These are phyloP conservation scores for Flaveria bidentis DNA, from an alignment of 129 eudicot species.

Conservation along the genomic window DNA sequence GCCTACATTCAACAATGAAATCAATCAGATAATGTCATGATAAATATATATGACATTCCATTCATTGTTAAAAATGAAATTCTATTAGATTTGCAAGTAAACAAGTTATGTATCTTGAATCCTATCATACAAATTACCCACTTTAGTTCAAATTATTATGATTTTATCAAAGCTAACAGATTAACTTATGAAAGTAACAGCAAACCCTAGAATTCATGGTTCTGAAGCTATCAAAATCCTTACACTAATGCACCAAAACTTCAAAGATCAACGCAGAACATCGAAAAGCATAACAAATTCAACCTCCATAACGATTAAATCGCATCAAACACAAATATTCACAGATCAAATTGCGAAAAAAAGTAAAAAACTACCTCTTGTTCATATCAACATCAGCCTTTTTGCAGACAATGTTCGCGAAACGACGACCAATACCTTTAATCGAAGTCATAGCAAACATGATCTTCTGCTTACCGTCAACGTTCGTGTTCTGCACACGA, in stretches of 20 bases:
- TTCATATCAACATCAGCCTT: slow-evolving; percentile 12
- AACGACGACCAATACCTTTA: slow-evolving; percentile 23
- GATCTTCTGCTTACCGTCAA: slow-evolving; percentile 15
- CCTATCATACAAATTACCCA: background rate
- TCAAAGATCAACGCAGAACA: background rate
- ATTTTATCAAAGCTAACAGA: background rate
- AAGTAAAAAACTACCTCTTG: slow-evolving; percentile 9
- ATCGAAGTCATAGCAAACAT: slow-evolving; percentile 20
- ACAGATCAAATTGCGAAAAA: background rate
- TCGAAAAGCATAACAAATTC: too few species aligned
- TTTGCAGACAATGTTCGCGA: slow-evolving; percentile 13
- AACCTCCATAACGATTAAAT: background rate
- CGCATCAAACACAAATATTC: background rate
- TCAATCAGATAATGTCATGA: background rate
- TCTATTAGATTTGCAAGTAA: background rate
- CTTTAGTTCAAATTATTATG: background rate
- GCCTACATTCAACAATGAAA: background rate
- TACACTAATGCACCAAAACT: background rate
- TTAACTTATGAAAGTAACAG: background rate
- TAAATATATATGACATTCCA: background rate
- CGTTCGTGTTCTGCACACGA: slow-evolving; percentile 9
- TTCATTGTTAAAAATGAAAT: background rate
- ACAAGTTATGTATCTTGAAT: background rate
- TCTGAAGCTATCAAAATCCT: background rate
- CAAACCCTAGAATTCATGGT: background rate